Percentiles rank a stretch among this genome's conserved stretches.
Conservation (phyloP, 805 yeast species). For the Metschnikowia kofuensis region DNA sequence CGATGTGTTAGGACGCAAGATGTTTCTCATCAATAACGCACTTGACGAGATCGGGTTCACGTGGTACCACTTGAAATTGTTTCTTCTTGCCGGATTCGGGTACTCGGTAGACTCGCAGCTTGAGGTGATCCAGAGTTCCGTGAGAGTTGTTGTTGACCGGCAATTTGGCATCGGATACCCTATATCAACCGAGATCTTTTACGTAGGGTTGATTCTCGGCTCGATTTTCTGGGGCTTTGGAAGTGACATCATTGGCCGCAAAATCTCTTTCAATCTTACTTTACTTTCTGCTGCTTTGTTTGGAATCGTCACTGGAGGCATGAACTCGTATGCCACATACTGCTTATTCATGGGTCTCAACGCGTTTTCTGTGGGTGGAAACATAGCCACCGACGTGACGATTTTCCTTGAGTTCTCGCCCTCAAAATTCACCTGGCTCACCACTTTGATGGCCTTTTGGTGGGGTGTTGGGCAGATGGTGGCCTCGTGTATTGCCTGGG, state of each 20-base stretch:
- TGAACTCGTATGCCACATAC: constrained; percentile 47
- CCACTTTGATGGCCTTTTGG: constrained; percentile 45
- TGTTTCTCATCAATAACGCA: constrained; percentile 50
- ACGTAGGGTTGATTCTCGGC: constrained; percentile 51
- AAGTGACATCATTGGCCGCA: constrained; percentile 55
- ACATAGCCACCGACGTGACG: constrained; percentile 52
- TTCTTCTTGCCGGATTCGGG: constrained; percentile 54
- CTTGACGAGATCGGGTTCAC: constrained; percentile 63
- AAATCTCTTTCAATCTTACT: constrained; percentile 49
- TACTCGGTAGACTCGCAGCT: constrained; percentile 46
- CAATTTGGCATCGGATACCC: constrained; percentile 48
- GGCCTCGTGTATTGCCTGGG: constrained; percentile 53
- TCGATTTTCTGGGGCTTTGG: constrained; percentile 56
- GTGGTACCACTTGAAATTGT: constrained; percentile 47
- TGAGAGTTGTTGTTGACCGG: constrained; percentile 42
- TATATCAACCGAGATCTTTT: constrained; percentile 41
- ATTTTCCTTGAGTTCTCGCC: constrained; percentile 55
- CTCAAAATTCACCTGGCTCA: constrained; percentile 46
- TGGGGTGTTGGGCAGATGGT: constrained; percentile 65
- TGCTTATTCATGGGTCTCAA: constrained; percentile 46
- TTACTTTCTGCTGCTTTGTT: constrained; percentile 46
- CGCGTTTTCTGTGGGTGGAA: constrained; percentile 54
- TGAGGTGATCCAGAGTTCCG: constrained; percentile 45
- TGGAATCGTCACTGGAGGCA: constrained; percentile 52
- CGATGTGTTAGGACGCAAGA: constrained; percentile 38